These are phyloP conservation scores for Abelmoschus esculentus DNA, from an alignment of 345 rosid genomes.

Conservation along the genomic window DNA sequence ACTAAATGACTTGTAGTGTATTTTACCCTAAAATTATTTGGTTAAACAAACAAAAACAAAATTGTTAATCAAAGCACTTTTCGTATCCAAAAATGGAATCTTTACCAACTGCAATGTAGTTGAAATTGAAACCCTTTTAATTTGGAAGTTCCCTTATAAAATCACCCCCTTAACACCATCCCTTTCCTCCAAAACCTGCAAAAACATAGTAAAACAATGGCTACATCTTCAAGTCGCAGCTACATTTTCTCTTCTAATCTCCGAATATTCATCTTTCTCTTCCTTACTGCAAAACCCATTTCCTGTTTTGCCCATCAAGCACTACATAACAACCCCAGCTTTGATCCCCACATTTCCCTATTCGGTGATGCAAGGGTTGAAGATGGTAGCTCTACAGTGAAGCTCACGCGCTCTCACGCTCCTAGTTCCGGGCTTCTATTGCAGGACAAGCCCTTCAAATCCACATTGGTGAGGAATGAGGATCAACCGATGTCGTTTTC, in stretches of 20 bases:
- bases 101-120: neutral
- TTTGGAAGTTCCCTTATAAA: neutral
- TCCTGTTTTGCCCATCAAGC: constrained; percentile 14
- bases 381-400: constrained; percentile 21
- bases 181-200: neutral
- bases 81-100: neutral
- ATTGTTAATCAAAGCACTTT: neutral
- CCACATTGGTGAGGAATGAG: constrained; percentile 6
- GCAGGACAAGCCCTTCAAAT: constrained; percentile 28
- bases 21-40: neutral
- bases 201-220: constrained; percentile 11
- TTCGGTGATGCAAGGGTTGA: constrained; percentile 34
- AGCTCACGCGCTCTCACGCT: constrained; percentile 21
- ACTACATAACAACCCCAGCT: constrained; percentile 20
- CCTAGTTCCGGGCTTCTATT: constrained; percentile 32
- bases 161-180: neutral
- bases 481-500: constrained; percentile 29
- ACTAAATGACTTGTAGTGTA: too few species aligned
- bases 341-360: constrained; percentile 23
- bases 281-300: constrained; percentile 14
- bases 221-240: constrained; percentile 8
- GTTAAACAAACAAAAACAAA: neutral
- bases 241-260: constrained; percentile 8
- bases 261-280: constrained; percentile 12
- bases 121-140: too few species aligned